Base-by-base conservation (phyloP, 805 yeast species). In the Lipomyces sp. region DNA sequence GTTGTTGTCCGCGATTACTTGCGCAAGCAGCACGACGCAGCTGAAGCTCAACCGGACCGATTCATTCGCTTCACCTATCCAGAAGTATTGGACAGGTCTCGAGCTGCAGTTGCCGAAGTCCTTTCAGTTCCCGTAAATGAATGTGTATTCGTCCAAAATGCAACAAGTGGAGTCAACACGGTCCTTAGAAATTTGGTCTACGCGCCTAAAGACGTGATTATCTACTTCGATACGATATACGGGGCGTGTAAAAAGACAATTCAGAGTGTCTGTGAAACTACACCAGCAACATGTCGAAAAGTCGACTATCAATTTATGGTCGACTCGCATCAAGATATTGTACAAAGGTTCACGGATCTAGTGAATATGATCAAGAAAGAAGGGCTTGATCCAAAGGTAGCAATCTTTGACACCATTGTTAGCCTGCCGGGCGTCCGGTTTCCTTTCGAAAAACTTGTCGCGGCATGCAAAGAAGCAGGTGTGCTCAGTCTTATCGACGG, bases 401-500 rank as follows among this genome's bases (percentile, higher is more conserved):
- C 54, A 3, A 18, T 51, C 33, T 15, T 51, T 51, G 54, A 51
- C 54, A 51, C 54, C 15, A 30, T 51, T 18, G 54, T 51, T 11
- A 51, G 54, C 8, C 11, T 83, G 85, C 94, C 95, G 1, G 88
- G 88, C 7, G 83, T 83, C 3, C 71, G 75, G 30, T 70, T 88
- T 35, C 94, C 95, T 0, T 88, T 81, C 74, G 81, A 82, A 66
- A 73, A 78, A 60, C 69, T 89, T 57, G 78, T 81, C 2, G 67
- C 74, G 5, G 71, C 84, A 53, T 85, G 91, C 69, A 74, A 77
- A 13, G 75, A 82, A 59, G 76, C 84, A 58, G 75, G 77, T 13
- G 84, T 85, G 3, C 67, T 86, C 57, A 84, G 90, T 2, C 76
- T 87, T 54, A 82, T 89, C 33, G 94, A 89, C 74, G 94, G 89